Evolutionary conservation across 441 rosid genomes (phyloP).

Genomic region (Gossypium schwendimanii): DNA sequence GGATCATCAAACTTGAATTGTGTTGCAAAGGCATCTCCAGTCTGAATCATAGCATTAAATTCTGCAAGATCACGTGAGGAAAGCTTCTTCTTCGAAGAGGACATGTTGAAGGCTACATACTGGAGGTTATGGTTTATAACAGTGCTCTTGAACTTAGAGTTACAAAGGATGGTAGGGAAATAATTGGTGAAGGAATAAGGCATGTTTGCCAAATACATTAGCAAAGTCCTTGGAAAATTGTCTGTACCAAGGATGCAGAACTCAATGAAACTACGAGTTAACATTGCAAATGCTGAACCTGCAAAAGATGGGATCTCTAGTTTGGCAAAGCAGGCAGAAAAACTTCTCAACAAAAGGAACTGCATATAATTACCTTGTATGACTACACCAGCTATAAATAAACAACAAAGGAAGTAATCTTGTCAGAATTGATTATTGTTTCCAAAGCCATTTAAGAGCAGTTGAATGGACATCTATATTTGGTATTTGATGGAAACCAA

Average conservation of each 20-base stretch:
- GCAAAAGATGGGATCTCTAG: conserved; percentile 25
- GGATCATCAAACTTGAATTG: conserved; percentile 41
- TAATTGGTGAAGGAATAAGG: conserved; percentile 65
- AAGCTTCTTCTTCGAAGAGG: conserved; percentile 30
- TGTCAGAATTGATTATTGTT: too few species aligned
- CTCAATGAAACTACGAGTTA: conserved; percentile 66
- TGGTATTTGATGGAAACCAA: background rate
- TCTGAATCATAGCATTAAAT: conserved; percentile 50
- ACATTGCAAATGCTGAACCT: conserved; percentile 69
- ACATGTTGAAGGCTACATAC: conserved; percentile 40
- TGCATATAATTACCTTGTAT: too few species aligned
- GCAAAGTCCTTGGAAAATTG: conserved; percentile 79
- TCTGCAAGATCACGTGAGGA: conserved; percentile 45
- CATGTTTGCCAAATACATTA: conserved; percentile 84
- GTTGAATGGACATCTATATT: background rate
- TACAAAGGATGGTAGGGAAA: conserved; percentile 76
- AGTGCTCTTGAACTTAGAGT: conserved; percentile 55
- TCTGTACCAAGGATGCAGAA: conserved; percentile 72
- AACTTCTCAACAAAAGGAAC: too few species aligned
- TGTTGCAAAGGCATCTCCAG: conserved; percentile 84
- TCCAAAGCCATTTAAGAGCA: background rate
- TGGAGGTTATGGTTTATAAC: conserved; percentile 60
- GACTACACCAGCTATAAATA: too few species aligned
- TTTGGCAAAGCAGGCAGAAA: too few species aligned
- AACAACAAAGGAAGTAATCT: too few species aligned